A percentile compares a stretch with the other conserved stretches of the same genome.
Conservation (phyloP, 345 rosid species). For the Eucalyptus sp. region DNA sequence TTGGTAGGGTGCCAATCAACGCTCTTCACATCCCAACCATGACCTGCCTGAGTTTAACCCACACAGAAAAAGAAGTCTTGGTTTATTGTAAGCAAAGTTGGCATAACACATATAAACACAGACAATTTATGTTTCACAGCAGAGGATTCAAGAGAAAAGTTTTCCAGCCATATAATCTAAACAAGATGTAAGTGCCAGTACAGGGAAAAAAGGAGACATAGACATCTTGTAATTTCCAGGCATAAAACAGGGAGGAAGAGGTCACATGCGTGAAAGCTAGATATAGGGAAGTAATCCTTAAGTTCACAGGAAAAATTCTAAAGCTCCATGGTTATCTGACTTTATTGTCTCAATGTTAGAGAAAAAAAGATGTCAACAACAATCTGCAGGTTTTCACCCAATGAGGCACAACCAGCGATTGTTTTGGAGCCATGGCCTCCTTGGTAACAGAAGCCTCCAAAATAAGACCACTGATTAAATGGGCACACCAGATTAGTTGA, state of each 20-base stretch:
- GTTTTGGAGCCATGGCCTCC: background rate
- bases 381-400: background rate
- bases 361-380: background rate
- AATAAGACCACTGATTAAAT: background rate
- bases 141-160: background rate
- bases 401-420: background rate
- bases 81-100: slow-evolving; percentile 14
- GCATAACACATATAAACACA: background rate
- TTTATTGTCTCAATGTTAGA: background rate
- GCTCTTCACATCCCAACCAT: slow-evolving; percentile 99
- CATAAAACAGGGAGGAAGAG: background rate
- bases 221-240: background rate
- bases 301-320: background rate
- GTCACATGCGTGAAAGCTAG: background rate
- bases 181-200: background rate
- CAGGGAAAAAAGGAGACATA: background rate
- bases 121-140: background rate
- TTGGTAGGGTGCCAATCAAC: slow-evolving; percentile 99
- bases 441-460: background rate
- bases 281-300: background rate
- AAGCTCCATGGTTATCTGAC: background rate
- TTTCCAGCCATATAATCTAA: background rate
- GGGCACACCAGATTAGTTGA: background rate
- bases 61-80: slow-evolving; percentile 20
- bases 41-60: slow-evolving; percentile 99